A percentile compares a stretch with the other conserved stretches of the same genome.
Evolutionary conservation across 1,139 yeast genomes (phyloP).

Genomic region (Debaryomyces sp.): DNA sequence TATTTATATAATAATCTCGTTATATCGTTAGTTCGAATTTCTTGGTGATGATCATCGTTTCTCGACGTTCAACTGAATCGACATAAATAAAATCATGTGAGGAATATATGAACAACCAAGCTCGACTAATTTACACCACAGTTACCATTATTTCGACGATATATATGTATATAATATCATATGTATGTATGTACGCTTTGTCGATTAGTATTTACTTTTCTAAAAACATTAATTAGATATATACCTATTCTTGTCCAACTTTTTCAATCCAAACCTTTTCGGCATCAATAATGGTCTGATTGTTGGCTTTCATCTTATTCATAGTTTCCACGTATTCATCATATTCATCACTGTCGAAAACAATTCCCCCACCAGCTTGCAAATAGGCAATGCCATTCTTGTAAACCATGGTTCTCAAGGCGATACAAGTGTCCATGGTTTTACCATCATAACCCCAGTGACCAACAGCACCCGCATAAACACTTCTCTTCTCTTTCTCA

Average conservation of each 20-base stretch:
- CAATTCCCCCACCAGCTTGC: conserved; percentile 99
- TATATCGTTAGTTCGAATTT: conserved; percentile 1
- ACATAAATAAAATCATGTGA: conserved; percentile 10
- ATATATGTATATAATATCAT: background rate
- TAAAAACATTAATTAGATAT: background rate
- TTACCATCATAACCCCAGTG: conserved; percentile 94
- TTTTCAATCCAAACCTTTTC: conserved; percentile 73
- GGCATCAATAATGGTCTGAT: conserved; percentile 85
- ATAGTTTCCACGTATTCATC: conserved; percentile 96
- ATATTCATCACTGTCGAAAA: conserved; percentile 89
- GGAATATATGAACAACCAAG: background rate
- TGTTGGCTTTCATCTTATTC: conserved; percentile 96
- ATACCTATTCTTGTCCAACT: conserved; percentile 29
- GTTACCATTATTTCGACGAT: background rate
- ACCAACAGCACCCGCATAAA: conserved; percentile 99
- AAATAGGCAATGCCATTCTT: conserved; percentile 89
- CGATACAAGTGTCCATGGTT: conserved; percentile 96
- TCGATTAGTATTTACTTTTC: no score
- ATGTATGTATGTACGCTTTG: background rate
- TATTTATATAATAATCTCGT: background rate
- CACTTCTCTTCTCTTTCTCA: conserved; percentile 91
- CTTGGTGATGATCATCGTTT: conserved; percentile 15
- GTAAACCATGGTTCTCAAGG: conserved; percentile 93
- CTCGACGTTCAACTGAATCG: conserved; percentile 12
- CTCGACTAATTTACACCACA: background rate